These are phyloP conservation scores for Bifiguratus adelaidae DNA, from an alignment of 192 early-diverging fungal genomes.

Conservation along the genomic window DNA sequence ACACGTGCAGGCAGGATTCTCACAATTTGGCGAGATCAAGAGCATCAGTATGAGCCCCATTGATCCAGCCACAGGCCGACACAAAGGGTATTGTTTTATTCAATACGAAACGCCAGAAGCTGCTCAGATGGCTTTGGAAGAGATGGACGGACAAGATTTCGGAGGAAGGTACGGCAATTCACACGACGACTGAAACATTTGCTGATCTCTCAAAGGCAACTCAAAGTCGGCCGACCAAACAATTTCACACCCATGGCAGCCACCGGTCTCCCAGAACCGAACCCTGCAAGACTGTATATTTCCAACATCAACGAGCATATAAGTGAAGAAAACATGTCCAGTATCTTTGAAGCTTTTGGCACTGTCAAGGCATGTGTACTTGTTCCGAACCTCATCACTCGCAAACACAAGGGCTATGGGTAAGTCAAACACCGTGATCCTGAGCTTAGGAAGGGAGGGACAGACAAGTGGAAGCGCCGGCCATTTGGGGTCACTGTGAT, in stretches of 20 bases:
- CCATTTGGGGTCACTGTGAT: too few species aligned
- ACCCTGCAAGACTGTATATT: conserved; percentile 63
- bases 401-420: conserved; percentile 78
- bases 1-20: conserved; percentile 67
- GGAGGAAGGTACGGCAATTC: conserved; percentile 52
- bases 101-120: conserved; percentile 85
- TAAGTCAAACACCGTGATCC: conserved; percentile 30
- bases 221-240: conserved; percentile 80
- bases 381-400: conserved; percentile 51
- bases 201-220: conserved; percentile 21
- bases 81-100: conserved; percentile 88
- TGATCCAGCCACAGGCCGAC: conserved; percentile 62
- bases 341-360: conserved; percentile 83
- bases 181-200: background rate
- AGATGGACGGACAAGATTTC: conserved; percentile 72
- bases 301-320: conserved; percentile 75
- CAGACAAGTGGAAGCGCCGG: too few species aligned
- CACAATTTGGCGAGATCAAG: conserved; percentile 68
- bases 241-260: conserved; percentile 58
- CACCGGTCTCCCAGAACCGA: conserved; percentile 51
- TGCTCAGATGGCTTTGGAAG: conserved; percentile 65
- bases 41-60: conserved; percentile 71
- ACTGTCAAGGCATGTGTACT: conserved; percentile 57
- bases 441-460: too few species aligned
- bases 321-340: conserved; percentile 56